phyloP scores from a whole-genome alignment of 2,329 filamentous ascomycete genomes.

The Botryosphaeria dothidea region DNA sequence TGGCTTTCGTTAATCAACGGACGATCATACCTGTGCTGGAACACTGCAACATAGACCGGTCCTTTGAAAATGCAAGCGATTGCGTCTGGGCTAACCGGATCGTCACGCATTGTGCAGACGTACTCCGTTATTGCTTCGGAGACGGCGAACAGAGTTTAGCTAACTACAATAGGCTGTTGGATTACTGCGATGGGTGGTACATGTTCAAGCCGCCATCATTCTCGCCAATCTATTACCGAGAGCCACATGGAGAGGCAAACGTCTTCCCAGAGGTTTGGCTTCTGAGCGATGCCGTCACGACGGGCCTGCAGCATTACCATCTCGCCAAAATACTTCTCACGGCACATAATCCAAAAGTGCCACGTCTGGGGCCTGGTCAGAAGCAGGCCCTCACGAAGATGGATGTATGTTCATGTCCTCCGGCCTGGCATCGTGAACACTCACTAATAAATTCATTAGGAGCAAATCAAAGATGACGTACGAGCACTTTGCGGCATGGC shows the following conservation, averaged over 20 bases:
- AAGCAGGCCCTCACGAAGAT: constrained; percentile 41
- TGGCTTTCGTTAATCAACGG: constrained; percentile 30
- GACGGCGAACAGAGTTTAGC: constrained; percentile 34
- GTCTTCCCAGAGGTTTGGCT: constrained; percentile 62
- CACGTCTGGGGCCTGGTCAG: constrained; percentile 48
- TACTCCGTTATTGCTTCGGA: constrained; percentile 59
- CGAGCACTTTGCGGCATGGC: constrained; percentile 61
- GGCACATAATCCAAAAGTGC: constrained; percentile 57
- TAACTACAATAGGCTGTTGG: constrained; percentile 48
- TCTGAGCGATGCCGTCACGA: constrained; percentile 58
- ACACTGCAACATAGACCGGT: constrained; percentile 34
- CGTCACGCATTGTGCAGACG: constrained; percentile 40
- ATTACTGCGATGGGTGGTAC: constrained; percentile 51
- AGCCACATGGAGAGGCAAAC: constrained; percentile 36
- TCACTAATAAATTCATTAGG: constrained; percentile 30
- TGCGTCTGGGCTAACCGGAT: constrained; percentile 46
- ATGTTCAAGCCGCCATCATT: constrained; percentile 53
- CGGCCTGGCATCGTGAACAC: not conserved
- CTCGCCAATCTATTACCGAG: constrained; percentile 54
- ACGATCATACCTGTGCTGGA: constrained; percentile 29
- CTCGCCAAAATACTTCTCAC: constrained; percentile 59
- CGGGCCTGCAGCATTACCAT: constrained; percentile 62
- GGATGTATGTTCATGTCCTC: constrained; percentile 38
- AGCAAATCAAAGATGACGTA: constrained; percentile 50
- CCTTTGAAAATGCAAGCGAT: constrained; percentile 41